Evolutionary conservation across 2,329 filamentous ascomycete genomes (phyloP).

Genomic region (Ceratocystis cubensis): DNA sequence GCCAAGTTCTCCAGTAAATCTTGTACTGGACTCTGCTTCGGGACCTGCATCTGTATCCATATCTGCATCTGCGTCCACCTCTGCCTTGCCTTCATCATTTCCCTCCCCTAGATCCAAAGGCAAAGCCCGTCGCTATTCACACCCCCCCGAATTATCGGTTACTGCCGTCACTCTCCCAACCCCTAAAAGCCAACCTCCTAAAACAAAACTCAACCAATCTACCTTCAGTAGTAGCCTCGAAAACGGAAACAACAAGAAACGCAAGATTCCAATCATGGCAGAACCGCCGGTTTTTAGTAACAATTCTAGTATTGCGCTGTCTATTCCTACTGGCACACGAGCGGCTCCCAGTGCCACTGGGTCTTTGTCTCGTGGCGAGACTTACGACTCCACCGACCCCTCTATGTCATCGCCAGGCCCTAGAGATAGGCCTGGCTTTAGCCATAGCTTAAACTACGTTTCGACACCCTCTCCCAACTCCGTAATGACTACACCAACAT

Average conservation of each 20-base stretch:
- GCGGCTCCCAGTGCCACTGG: not conserved
- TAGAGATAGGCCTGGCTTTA: not conserved
- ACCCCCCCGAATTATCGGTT: constrained; percentile 1
- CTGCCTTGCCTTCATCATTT: not conserved
- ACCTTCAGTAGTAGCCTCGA: constrained; percentile 87
- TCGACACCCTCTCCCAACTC: not conserved
- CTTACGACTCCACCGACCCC: not conserved
- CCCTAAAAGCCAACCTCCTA: not conserved
- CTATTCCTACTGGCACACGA: not conserved
- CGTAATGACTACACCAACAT: not conserved
- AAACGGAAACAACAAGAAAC: constrained; percentile 97
- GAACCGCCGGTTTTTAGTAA: constrained; percentile 35
- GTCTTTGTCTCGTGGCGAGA: not conserved
- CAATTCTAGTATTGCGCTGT: not conserved
- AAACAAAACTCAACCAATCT: constrained; percentile 29
- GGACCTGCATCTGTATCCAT: not conserved
- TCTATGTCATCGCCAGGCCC: not conserved
- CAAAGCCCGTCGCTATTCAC: constrained; percentile 13
- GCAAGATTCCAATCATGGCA: constrained; percentile 87
- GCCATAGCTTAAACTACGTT: not conserved
- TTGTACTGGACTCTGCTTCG: not conserved
- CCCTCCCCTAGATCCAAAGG: not conserved
- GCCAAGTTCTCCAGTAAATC: not conserved
- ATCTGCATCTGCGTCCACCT: not conserved
- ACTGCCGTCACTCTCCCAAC: not conserved